Percentiles rank a stretch among this genome's conserved stretches.
Conservation (phyloP, 768 basidiomycete genomes). For the Stropharia rugosoannulata region DNA sequence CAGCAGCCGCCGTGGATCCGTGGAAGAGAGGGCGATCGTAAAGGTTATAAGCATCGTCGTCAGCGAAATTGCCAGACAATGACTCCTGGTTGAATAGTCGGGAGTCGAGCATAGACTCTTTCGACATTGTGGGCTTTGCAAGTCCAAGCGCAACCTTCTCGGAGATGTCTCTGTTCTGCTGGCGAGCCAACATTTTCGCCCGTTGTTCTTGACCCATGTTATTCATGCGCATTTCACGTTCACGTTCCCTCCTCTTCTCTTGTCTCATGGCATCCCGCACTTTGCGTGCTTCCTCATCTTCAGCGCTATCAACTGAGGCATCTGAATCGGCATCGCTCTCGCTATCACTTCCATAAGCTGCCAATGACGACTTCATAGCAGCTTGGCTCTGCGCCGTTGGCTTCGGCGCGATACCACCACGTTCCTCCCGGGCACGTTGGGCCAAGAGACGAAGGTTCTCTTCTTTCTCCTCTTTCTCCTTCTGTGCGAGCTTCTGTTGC, state of each 20-base stretch:
- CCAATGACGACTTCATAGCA: slow-evolving; percentile 73
- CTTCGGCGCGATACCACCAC: slow-evolving; percentile 72
- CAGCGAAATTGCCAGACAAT: slow-evolving; percentile 75
- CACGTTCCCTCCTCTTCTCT: slow-evolving; percentile 91
- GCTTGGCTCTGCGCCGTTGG: slow-evolving; percentile 67
- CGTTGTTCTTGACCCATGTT: slow-evolving; percentile 98
- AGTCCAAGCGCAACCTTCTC: slow-evolving; percentile 98
- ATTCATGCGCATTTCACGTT: slow-evolving; percentile 97
- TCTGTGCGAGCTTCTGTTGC: slow-evolving; percentile 98
- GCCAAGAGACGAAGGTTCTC: slow-evolving; percentile 93
- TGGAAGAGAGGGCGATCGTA: slow-evolving; percentile 97
- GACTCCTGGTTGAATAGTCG: slow-evolving; percentile 97
- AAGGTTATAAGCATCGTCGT: slow-evolving; percentile 91
- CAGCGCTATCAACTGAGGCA: slow-evolving; percentile 50
- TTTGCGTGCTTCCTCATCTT: slow-evolving; percentile 83
- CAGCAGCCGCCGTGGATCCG: slow-evolving; percentile 94
- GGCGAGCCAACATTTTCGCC: slow-evolving; percentile 92
- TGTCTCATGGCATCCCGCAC: slow-evolving; percentile 88
- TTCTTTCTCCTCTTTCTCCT: slow-evolving; percentile 96
- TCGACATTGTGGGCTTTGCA: slow-evolving; percentile 93
- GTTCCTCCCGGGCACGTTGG: slow-evolving; percentile 94
- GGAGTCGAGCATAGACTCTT: slow-evolving; percentile 97
- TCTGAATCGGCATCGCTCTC: slow-evolving; percentile 61
- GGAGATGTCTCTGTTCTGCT: slow-evolving; percentile 98
- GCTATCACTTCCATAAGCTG: slow-evolving; percentile 85